Base-by-base conservation (phyloP, 192 early-diverging fungal genomes). In the Gaertneriomyces sp. region DNA sequence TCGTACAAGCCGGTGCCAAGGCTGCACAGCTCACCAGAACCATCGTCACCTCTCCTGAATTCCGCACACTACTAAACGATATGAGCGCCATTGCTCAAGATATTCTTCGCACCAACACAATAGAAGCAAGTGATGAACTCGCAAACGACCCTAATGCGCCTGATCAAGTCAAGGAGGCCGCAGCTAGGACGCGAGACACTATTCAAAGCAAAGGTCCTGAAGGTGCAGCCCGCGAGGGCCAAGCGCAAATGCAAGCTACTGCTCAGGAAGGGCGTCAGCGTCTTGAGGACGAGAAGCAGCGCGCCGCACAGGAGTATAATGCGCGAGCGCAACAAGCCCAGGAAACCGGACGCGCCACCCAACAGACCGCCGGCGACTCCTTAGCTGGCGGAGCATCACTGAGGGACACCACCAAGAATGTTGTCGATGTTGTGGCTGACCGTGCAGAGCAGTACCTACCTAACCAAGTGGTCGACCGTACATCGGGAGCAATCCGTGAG, bases 51-150 rank as follows among this genome's bases (percentile, higher is more conserved):
- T 80, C 77, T 9, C 20, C 61, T 5, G 76, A 82, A 58, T 84
- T 84, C 70, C 73, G 82, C 16, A 50, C 55, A 14, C 56, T 82
- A 9, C 47, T 81, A 8, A 70, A 38, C 58, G 82, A 84, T 42
- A 54, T 82, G 7, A 53, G 67, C 42, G 41, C 50, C 11, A 52
- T 84, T 11, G 33, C 78, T 46, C 74, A 73, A 44, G 67, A 66
- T 17, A 60, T 66, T 53, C 61, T 54, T 20, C 60, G 33, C 11
- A 60, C 25, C 42, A 70, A 70, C 50, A 5, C 51, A 41, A 45
- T 47, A 6, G 61, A 61, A 40, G 47, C 66, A 16, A 53, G 42
- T 4, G 59, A 63, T 38, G 76, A 68, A 20, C 25, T 61, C 57
- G 68, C 72, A 44, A 64, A 52, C 9, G 74, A 79, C 61, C 64